phyloP scores from a whole-genome alignment of 805 yeast species.

The Allodekkera sacchari region DNA sequence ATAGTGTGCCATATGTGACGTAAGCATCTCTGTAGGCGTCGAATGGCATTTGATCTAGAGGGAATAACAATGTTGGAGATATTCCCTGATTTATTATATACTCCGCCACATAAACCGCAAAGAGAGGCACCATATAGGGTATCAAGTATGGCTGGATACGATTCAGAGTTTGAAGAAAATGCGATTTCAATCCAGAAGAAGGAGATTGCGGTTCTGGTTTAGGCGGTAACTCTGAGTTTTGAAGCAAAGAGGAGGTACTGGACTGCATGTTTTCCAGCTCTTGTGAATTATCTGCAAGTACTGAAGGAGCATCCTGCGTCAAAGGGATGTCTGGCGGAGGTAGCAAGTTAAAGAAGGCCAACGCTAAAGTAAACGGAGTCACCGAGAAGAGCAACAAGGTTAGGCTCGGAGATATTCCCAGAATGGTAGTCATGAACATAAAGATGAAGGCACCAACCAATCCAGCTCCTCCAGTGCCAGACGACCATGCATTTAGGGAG shows the following conservation, averaged over 20 bases:
- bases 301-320: too few relatives aligned
- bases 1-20: slow-evolving; percentile 83
- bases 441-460: slow-evolving; percentile 70
- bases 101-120: slow-evolving; percentile 78
- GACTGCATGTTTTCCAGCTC: neutral
- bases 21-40: slow-evolving; percentile 71
- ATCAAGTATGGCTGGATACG: slow-evolving; percentile 35
- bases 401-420: slow-evolving; percentile 44
- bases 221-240: too few relatives aligned
- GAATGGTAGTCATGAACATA: slow-evolving; percentile 62
- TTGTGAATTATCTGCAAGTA: too few relatives aligned
- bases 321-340: slow-evolving; percentile 13
- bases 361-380: slow-evolving; percentile 22
- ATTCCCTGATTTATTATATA: slow-evolving; percentile 88
- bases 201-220: neutral
- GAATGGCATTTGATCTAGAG: slow-evolving; percentile 64
- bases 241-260: too few relatives aligned
- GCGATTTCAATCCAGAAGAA: neutral
- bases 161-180: slow-evolving; percentile 19
- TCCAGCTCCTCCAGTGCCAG: slow-evolving; percentile 97
- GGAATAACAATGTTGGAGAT: slow-evolving; percentile 80
- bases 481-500: slow-evolving; percentile 77
- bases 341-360: slow-evolving; percentile 20
- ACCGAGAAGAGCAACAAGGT: slow-evolving; percentile 50
- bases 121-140: slow-evolving; percentile 78